A percentile compares a stretch with the other conserved stretches of the same genome.
These are phyloP conservation scores for Eimeria falciformis DNA, from an alignment of 169 alveolate species.

Conservation along the genomic window DNA sequence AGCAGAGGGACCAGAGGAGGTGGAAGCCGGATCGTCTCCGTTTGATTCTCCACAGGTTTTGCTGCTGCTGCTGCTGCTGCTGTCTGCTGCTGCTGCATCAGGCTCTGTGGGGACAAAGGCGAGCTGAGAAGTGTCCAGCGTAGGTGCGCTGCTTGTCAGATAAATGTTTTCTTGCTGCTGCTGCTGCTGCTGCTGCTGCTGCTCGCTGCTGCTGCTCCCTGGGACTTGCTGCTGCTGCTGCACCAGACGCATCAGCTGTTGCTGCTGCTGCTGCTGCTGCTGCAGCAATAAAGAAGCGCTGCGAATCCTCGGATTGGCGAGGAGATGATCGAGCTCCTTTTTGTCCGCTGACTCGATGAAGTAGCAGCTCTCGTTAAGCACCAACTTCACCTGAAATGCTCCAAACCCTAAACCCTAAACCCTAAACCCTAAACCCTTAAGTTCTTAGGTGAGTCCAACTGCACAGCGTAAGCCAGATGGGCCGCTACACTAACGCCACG, in stretches of 20 bases:
- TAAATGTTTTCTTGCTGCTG: conserved; percentile 75
- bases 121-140: conserved; percentile 82
- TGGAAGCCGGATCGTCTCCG: neutral
- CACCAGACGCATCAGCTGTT: conserved; percentile 14
- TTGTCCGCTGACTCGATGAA: conserved; percentile 94
- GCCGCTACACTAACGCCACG: too few relatives aligned
- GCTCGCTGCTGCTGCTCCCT: conserved; percentile 47
- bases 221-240: conserved; percentile 54
- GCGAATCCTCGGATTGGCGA: conserved; percentile 88
- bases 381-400: conserved; percentile 93
- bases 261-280: conserved; percentile 56
- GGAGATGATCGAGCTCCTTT: conserved; percentile 88
- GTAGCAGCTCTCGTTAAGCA: conserved; percentile 93
- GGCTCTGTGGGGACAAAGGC: conserved; percentile 78
- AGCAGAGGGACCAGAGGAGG: neutral
- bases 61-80: neutral
- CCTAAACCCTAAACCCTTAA: neutral
- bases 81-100: conserved; percentile 29
- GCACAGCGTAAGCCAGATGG: too few relatives aligned
- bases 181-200: conserved; percentile 37
- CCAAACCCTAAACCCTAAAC: conserved; percentile 9
- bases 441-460: too few relatives aligned
- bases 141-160: conserved; percentile 80
- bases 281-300: conserved; percentile 82
- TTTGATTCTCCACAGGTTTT: neutral